Evolutionary conservation across 2,329 filamentous ascomycete genomes (phyloP).

Genomic region (Penicillium sp.): DNA sequence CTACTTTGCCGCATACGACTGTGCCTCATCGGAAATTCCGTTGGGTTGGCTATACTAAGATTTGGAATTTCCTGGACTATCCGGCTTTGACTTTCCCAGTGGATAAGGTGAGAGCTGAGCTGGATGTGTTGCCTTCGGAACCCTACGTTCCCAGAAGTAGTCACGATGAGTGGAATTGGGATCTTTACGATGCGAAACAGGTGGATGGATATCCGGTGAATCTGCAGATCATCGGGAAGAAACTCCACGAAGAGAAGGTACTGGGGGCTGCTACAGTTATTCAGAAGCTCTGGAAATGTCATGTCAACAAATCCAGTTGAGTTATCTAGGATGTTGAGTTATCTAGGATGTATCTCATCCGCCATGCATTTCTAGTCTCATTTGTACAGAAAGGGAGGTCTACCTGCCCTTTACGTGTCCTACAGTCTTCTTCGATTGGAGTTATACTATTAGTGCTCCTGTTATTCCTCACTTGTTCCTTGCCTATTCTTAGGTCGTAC

Average conservation of each 20-base stretch:
- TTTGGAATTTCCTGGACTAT: slow-evolving; percentile 65
- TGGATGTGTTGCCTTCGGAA: slow-evolving; percentile 39
- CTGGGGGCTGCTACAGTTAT: slow-evolving; percentile 44
- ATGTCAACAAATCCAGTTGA: background rate
- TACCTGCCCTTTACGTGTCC: too few relatives aligned
- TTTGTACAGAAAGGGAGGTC: too few relatives aligned
- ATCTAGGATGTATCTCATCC: too few relatives aligned
- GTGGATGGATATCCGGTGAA: slow-evolving; percentile 52
- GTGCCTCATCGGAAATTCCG: slow-evolving; percentile 46
- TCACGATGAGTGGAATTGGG: slow-evolving; percentile 54
- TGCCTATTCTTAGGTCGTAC: too few relatives aligned
- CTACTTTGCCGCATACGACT: slow-evolving; percentile 61
- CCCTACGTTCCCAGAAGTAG: slow-evolving; percentile 51
- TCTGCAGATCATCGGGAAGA: slow-evolving; percentile 54
- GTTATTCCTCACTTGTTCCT: too few relatives aligned
- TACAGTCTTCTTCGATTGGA: too few relatives aligned
- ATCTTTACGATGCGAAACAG: slow-evolving; percentile 46
- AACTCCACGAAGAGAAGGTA: slow-evolving; percentile 57
- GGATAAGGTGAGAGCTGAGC: slow-evolving; percentile 47
- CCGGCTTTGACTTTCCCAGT: slow-evolving; percentile 58
- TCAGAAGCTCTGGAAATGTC: slow-evolving; percentile 28
- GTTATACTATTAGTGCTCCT: too few relatives aligned
- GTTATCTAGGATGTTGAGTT: background rate
- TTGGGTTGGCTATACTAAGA: slow-evolving; percentile 60
- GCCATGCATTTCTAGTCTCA: too few relatives aligned